phyloP scores from a whole-genome alignment of 352 stramenopile genomes.

The Pythium aquatile region DNA sequence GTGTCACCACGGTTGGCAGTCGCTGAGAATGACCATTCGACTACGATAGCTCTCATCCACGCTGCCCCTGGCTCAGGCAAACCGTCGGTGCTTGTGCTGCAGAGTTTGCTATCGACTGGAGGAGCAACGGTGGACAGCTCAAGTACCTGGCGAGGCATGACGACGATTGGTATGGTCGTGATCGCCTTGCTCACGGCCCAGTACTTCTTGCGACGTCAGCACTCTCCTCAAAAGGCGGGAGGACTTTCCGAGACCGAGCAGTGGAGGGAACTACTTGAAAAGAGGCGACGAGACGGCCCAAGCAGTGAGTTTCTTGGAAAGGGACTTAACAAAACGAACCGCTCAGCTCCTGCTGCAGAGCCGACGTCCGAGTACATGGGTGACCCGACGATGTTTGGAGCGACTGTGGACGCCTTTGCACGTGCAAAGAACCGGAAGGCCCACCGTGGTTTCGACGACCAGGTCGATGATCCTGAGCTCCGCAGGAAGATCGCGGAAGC shows the following conservation, averaged over 20 bases:
- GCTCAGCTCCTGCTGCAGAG: neutral
- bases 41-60: slow-evolving; percentile 1
- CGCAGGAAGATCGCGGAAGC: slow-evolving; percentile 33
- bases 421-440: slow-evolving; percentile 9
- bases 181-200: slow-evolving; percentile 11
- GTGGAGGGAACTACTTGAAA: slow-evolving; percentile 15
- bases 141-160: slow-evolving; percentile 5
- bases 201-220: slow-evolving; percentile 20
- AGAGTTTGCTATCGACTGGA: slow-evolving; percentile 10
- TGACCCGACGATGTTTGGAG: slow-evolving; percentile 18
- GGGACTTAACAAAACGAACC: neutral
- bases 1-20: neutral
- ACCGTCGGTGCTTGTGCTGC: slow-evolving; percentile 7
- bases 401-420: slow-evolving; percentile 17
- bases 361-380: slow-evolving; percentile 5
- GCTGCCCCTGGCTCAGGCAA: neutral
- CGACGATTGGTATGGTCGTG: slow-evolving; percentile 11
- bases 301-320: neutral
- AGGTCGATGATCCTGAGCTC: slow-evolving; percentile 12
- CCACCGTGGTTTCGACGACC: neutral
- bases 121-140: neutral
- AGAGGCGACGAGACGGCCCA: neutral
- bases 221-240: neutral
- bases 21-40: slow-evolving; percentile 13
- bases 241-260: neutral